These are phyloP conservation scores for Fraxinus cuspidata DNA, from an alignment of 257 asterid species.

Conservation along the genomic window DNA sequence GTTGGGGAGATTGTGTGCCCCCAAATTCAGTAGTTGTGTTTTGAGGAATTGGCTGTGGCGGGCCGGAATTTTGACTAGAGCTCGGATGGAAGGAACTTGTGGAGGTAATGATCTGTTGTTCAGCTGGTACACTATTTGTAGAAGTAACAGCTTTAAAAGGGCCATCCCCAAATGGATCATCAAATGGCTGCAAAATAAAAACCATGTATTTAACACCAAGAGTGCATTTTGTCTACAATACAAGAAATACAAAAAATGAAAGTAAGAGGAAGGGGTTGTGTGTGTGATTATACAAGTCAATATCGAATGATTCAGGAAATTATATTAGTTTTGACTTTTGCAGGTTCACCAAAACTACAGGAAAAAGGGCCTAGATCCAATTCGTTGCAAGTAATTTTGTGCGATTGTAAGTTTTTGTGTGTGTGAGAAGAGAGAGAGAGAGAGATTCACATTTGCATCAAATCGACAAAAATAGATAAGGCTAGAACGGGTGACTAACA, in stretches of 20 bases:
- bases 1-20: slow-evolving; percentile 45
- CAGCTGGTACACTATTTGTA: slow-evolving; percentile 36
- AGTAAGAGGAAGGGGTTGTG: slow-evolving; percentile 5
- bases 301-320: background rate
- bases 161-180: slow-evolving; percentile 96
- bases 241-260: background rate
- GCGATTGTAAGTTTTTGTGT: background rate
- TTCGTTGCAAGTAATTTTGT: background rate
- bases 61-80: slow-evolving; percentile 43
- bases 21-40: slow-evolving; percentile 45
- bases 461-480: background rate
- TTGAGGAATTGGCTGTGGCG: slow-evolving; percentile 45
- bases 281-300: background rate
- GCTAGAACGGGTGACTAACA: background rate
- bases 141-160: slow-evolving; percentile 81
- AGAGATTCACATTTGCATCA: background rate
- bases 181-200: slow-evolving; percentile 61
- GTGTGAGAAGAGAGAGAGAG: background rate
- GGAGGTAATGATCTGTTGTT: slow-evolving; percentile 41
- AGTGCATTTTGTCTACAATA: background rate
- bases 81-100: slow-evolving; percentile 41
- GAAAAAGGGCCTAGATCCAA: background rate
- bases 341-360: background rate
- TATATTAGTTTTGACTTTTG: background rate
- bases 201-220: slow-evolving; percentile 4